Conservation (phyloP, 2,329 filamentous ascomycete genomes). For the Blastomyces gilchristii region DNA sequence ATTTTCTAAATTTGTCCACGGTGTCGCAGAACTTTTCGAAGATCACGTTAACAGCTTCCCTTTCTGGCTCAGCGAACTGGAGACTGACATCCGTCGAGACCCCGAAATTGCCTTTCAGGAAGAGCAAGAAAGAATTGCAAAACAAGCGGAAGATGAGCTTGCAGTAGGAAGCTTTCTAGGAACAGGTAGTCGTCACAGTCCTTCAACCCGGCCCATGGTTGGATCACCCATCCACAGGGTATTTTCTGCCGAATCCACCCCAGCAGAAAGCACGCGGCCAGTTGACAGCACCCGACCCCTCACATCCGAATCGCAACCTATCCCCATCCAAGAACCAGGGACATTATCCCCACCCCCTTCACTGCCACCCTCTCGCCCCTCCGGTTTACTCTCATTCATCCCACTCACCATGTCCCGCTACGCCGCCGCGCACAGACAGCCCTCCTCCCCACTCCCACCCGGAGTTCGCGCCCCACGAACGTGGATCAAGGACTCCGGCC, state of each 20-base stretch:
- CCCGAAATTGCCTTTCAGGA: constrained; percentile 83
- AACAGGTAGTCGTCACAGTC: constrained; percentile 39
- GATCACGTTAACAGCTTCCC: constrained; percentile 93
- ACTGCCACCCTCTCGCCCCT: constrained; percentile 40
- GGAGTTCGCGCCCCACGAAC: constrained; percentile 75
- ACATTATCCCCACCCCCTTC: constrained; percentile 20
- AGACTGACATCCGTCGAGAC: constrained; percentile 87
- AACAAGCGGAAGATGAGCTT: constrained; percentile 73
- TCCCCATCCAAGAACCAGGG: not conserved
- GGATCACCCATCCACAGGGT: constrained; percentile 28
- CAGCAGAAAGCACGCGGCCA: constrained; percentile 4
- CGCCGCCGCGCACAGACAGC: constrained; percentile 42
- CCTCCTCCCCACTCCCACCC: constrained; percentile 49
- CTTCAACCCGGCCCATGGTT: constrained; percentile 21
- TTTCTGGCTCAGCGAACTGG: constrained; percentile 88
- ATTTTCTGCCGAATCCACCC: constrained; percentile 20
- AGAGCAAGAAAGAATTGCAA: constrained; percentile 73
- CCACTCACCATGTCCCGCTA: constrained; percentile 72
- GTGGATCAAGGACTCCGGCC: constrained; percentile 92
- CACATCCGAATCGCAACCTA: not conserved
- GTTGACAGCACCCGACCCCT: not conserved
- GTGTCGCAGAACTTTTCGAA: constrained; percentile 82
- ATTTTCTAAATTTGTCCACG: constrained; percentile 96
- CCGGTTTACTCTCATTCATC: constrained; percentile 58
- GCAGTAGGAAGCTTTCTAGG: constrained; percentile 83